These are phyloP conservation scores for Kwoniella europaea DNA, from an alignment of 768 basidiomycete species.

Conservation along the genomic window DNA sequence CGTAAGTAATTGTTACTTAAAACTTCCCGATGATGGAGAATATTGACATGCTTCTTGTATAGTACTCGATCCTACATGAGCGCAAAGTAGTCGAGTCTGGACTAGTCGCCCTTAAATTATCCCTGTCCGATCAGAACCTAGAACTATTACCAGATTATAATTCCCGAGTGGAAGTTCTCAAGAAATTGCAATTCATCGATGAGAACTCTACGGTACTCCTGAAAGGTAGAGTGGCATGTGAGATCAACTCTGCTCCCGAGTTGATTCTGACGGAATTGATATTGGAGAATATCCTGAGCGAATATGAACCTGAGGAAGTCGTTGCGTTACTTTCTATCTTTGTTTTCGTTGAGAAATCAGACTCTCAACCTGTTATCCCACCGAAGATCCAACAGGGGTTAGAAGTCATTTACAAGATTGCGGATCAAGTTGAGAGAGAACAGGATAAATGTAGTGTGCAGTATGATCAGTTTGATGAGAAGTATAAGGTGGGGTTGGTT, in stretches of 20 bases:
- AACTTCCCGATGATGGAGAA: neutral
- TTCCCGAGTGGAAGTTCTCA: conserved; percentile 85
- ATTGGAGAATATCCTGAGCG: conserved; percentile 88
- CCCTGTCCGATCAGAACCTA: conserved; percentile 93
- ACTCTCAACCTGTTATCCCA: conserved; percentile 80
- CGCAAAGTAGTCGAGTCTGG: conserved; percentile 74
- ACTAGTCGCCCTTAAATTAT: conserved; percentile 77
- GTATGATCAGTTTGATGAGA: conserved; percentile 75
- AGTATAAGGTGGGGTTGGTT: conserved; percentile 85
- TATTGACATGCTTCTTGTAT: neutral
- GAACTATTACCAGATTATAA: conserved; percentile 97
- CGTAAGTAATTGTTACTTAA: conserved; percentile 62
- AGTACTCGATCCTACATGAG: conserved; percentile 80
- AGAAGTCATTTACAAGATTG: conserved; percentile 75
- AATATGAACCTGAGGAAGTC: conserved; percentile 92
- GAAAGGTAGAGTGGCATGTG: conserved; percentile 97
- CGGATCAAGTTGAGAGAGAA: conserved; percentile 75
- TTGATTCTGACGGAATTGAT: conserved; percentile 95
- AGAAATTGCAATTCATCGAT: conserved; percentile 90
- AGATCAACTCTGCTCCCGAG: conserved; percentile 99
- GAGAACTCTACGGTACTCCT: conserved; percentile 92
- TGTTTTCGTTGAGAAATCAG: conserved; percentile 98
- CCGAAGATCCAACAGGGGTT: conserved; percentile 79
- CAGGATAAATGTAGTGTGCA: conserved; percentile 80
- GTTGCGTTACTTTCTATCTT: conserved; percentile 95